Base-by-base conservation (phyloP, 371 early-diverging fungal genomes). In the Massospora cicadina region DNA sequence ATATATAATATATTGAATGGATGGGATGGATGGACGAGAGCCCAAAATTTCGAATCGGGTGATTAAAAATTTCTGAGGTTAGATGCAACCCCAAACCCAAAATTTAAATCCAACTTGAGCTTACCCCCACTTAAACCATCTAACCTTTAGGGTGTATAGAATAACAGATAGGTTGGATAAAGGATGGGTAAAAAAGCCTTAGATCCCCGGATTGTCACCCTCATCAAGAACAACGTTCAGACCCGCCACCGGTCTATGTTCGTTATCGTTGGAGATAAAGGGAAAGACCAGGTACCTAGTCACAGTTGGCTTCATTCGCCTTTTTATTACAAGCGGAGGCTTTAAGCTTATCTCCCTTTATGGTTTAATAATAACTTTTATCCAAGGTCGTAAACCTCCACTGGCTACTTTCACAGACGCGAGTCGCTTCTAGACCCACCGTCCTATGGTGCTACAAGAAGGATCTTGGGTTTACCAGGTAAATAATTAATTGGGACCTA, bases 361-460 rank as follows among this genome's bases (percentile, higher is more conserved):
- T n/a, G n/a, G n/a, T 7, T 54, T 25, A 2, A 60, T 32, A 17
- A 55, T 26, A 31, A n/a, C 43, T 43, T 5, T 43, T 43, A 10
- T 10, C 10, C 17, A 76, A 85, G 83, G 85, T 95, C 60, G 95
- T 95, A 55, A 94, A 95, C 68, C 79, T 98, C 66, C 97, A 98
- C 75, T 95, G 89, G 86, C 80, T 98, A 68, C 78, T 96, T 25
- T 87, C 93, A 21, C 95, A 98, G 77, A 89, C 93, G 13, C 83
- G 90, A 66, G 92, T 94, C 17, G 77, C 90, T 1, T 79, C 88
- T 7, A 79, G 95, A 13, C 97, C 98, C 23, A 89, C 86, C 10
- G 97, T 98, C 28, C 82, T 98, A 25, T 98, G 98, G 98, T 96
- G 97, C 73, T 98, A 98, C 80, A 96, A 98, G 73, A 98, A 95